These are phyloP conservation scores for Heliosperma pusillum DNA, from an alignment of 148 eudicot genomes.

Conservation along the genomic window DNA sequence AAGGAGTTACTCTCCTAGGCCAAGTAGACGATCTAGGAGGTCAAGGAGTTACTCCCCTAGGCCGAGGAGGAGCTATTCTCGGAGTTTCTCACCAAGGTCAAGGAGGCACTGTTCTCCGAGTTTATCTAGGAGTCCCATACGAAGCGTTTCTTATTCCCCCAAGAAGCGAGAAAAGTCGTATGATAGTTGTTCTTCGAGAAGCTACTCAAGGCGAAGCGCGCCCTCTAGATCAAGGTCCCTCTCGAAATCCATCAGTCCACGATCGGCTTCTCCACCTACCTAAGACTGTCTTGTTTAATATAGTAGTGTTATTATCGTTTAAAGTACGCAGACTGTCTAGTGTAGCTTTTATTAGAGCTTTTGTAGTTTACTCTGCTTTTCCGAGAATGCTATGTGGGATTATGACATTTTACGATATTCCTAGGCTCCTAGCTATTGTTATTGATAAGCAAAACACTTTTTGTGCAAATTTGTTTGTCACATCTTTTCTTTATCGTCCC, in stretches of 20 bases:
- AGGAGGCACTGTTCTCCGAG: slow-evolving; percentile 34
- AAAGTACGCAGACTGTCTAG: not conserved
- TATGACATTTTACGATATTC: not conserved
- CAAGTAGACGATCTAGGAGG: slow-evolving; percentile 28
- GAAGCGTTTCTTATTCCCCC: slow-evolving; percentile 26
- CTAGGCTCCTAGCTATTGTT: not conserved
- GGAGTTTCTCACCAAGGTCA: slow-evolving; percentile 41
- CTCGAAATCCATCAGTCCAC: slow-evolving; percentile 46
- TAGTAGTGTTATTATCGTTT: not conserved
- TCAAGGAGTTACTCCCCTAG: slow-evolving; percentile 47
- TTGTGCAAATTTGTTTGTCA: not conserved
- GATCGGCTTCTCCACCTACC: slow-evolving; percentile 41
- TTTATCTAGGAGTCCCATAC: slow-evolving; percentile 32
- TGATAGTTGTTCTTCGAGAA: slow-evolving; percentile 38
- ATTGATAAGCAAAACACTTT: not conserved
- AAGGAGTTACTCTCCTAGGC: slow-evolving; percentile 29
- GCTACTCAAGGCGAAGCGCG: slow-evolving; percentile 45
- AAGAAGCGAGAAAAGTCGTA: slow-evolving; percentile 25
- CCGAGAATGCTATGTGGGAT: not conserved
- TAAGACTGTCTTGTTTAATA: not conserved
- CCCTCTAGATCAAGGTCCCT: slow-evolving; percentile 52
- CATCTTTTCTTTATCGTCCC: too few species aligned
- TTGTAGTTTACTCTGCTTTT: not conserved
- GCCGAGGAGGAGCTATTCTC: slow-evolving; percentile 44
- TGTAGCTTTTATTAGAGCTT: not conserved